A percentile compares a stretch with the other conserved stretches of the same genome.
phyloP scores from a whole-genome alignment of 2,329 filamentous ascomycete genomes.

The Epichloe elymi region DNA sequence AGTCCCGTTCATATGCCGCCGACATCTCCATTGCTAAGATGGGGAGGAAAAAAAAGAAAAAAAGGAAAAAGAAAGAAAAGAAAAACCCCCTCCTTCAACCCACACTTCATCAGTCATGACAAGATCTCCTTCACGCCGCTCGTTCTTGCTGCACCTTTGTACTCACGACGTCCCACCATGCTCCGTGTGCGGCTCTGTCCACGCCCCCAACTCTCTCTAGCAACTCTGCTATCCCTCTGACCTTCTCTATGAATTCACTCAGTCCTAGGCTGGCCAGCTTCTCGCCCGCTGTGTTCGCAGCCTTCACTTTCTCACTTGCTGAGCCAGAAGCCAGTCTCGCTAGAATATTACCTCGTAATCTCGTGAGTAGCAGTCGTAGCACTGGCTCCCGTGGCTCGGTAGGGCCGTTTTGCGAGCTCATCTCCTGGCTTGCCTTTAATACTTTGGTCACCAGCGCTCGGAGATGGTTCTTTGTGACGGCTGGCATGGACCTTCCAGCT shows the following conservation, averaged over 20 bases:
- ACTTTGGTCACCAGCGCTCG: slow-evolving; percentile 45
- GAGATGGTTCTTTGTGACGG: slow-evolving; percentile 46
- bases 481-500: slow-evolving; percentile 49
- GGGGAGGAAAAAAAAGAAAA: background rate
- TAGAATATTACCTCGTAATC: slow-evolving; percentile 54
- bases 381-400: slow-evolving; percentile 39
- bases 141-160: slow-evolving; percentile 37
- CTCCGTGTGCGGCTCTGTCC: slow-evolving; percentile 53
- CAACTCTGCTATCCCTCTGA: slow-evolving; percentile 57
- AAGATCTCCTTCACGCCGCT: background rate
- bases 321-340: slow-evolving; percentile 51
- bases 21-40: no score
- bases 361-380: slow-evolving; percentile 53
- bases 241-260: slow-evolving; percentile 58
- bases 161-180: slow-evolving; percentile 58
- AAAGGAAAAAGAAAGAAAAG: no score
- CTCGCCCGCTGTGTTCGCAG: slow-evolving; percentile 55
- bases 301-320: slow-evolving; percentile 56
- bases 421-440: slow-evolving; percentile 35
- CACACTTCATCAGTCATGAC: background rate
- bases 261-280: slow-evolving; percentile 56
- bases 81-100: no score
- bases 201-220: slow-evolving; percentile 51
- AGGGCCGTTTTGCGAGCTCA: slow-evolving; percentile 20
- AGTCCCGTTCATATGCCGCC: no score